Conservation (phyloP, 2,329 filamentous ascomycete species). For the Paraphoma chrysanthemicola region DNA sequence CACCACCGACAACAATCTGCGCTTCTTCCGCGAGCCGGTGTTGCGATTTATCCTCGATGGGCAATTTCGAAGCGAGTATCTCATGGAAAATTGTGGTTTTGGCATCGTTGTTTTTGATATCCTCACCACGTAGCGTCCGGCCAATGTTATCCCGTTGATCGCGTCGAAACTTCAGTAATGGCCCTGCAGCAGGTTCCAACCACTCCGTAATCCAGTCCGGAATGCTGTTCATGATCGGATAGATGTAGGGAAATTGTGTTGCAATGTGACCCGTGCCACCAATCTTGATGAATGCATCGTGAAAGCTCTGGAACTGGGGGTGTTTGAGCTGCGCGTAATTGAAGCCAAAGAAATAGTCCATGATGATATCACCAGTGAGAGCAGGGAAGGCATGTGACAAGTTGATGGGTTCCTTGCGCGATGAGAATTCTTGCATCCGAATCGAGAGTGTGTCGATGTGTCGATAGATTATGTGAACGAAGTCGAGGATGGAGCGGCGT, state of each 20-base stretch:
- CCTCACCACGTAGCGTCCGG: conserved; percentile 35
- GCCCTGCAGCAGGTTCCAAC: conserved; percentile 40
- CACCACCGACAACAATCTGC: conserved; percentile 48
- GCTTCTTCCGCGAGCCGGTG: conserved; percentile 48
- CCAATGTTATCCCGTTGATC: conserved; percentile 13
- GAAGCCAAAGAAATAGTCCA: conserved; percentile 51
- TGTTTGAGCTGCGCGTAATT: conserved; percentile 42
- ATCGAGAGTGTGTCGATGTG: conserved; percentile 40
- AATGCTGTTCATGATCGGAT: conserved; percentile 41
- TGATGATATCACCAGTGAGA: conserved; percentile 56
- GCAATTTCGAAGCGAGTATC: conserved; percentile 38
- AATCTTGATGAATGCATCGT: conserved; percentile 43
- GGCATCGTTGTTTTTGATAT: conserved; percentile 41
- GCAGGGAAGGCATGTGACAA: conserved; percentile 47
- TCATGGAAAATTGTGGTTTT: conserved; percentile 45
- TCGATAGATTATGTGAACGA: conserved; percentile 46
- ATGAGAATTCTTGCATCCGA: conserved; percentile 40
- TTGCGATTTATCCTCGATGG: conserved; percentile 46
- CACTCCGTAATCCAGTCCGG: conserved; percentile 37
- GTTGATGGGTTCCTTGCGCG: conserved; percentile 38
- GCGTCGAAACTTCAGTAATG: conserved; percentile 39
- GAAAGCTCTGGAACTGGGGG: conserved; percentile 43
- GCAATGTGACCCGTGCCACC: conserved; percentile 39
- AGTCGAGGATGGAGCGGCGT: conserved; percentile 41
- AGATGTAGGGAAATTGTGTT: conserved; percentile 41